Conservation (phyloP, 306 rosid genomes). For the Vigna reflexopilosa region DNA sequence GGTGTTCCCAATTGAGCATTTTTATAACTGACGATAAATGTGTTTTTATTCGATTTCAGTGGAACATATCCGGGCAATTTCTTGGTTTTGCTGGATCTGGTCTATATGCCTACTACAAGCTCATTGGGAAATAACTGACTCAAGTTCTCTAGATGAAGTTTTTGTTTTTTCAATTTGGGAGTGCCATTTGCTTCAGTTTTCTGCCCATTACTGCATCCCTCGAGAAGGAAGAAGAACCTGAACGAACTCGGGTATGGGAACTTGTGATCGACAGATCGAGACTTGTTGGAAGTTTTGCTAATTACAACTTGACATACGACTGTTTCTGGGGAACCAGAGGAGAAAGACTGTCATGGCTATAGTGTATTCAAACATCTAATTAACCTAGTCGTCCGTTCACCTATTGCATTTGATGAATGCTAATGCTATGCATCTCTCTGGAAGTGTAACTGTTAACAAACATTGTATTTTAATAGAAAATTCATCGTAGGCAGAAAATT, state of each 20-base stretch:
- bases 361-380: slow-evolving; percentile 39
- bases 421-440: slow-evolving; percentile 36
- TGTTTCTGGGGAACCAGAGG: slow-evolving; percentile 32
- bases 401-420: slow-evolving; percentile 43
- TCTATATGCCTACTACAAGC: slow-evolving; percentile 85
- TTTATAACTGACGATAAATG: slow-evolving; percentile 11
- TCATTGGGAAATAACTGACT: slow-evolving; percentile 67
- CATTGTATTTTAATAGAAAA: slow-evolving; percentile 26
- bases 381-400: slow-evolving; percentile 24
- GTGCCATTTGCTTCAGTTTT: slow-evolving; percentile 31
- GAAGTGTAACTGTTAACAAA: slow-evolving; percentile 28
- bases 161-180: slow-evolving; percentile 33
- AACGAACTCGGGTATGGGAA: slow-evolving; percentile 30
- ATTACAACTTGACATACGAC: slow-evolving; percentile 34
- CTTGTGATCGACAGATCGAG: slow-evolving; percentile 33
- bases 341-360: slow-evolving; percentile 33
- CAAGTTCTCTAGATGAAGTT: slow-evolving; percentile 33
- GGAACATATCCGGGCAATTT: slow-evolving; percentile 78
- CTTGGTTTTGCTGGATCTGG: slow-evolving; percentile 89
- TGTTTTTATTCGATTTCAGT: slow-evolving; percentile 57
- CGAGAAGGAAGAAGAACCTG: slow-evolving; percentile 29
- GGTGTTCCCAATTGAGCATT: slow-evolving; percentile 26
- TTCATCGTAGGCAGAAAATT: neutral
- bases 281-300: slow-evolving; percentile 43
- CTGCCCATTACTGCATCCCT: slow-evolving; percentile 21